Percentiles rank a stretch among this genome's conserved stretches.
phyloP scores from a whole-genome alignment of 208 protist genomes.

The Crithidia brevicula region DNA sequence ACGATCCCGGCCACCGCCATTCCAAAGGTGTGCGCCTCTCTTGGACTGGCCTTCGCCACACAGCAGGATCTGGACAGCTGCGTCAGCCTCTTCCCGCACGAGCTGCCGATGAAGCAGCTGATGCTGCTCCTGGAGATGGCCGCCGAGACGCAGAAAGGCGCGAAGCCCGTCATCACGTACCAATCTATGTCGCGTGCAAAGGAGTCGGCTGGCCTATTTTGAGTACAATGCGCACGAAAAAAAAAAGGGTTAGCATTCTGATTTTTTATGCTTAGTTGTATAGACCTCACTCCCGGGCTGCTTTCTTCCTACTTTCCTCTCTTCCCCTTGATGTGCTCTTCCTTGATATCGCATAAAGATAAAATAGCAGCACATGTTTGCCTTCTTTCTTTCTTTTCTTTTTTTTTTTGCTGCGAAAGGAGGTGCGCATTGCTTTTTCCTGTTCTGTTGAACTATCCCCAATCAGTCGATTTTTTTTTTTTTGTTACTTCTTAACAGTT shows the following conservation, averaged over 20 bases:
- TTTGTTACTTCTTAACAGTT: neutral
- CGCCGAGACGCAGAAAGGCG: slow-evolving; percentile 42
- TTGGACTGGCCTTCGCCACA: slow-evolving; percentile 53
- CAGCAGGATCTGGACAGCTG: slow-evolving; percentile 36
- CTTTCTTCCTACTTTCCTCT: no score
- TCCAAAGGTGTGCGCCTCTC: slow-evolving; percentile 37
- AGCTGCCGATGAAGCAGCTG: slow-evolving; percentile 83
- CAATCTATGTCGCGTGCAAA: slow-evolving; percentile 58
- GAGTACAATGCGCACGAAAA: no score
- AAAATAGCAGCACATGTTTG: neutral
- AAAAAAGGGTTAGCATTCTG: no score
- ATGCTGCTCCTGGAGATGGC: slow-evolving; percentile 86
- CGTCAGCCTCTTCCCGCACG: slow-evolving; percentile 31
- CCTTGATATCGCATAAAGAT: neutral
- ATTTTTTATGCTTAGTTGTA: no score
- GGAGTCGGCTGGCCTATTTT: slow-evolving; percentile 53
- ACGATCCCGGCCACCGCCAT: slow-evolving; percentile 46
- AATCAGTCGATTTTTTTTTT: slow-evolving; percentile 1
- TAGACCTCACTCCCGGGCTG: no score
- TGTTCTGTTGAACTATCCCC: no score
- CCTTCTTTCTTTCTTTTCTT: slow-evolving; percentile 8
- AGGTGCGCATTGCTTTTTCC: no score
- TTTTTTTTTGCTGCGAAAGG: neutral
- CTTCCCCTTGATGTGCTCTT: neutral
- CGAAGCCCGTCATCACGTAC: slow-evolving; percentile 37